phyloP scores from a whole-genome alignment of 2,329 filamentous ascomycete genomes.

The Diaporthe sp. region DNA sequence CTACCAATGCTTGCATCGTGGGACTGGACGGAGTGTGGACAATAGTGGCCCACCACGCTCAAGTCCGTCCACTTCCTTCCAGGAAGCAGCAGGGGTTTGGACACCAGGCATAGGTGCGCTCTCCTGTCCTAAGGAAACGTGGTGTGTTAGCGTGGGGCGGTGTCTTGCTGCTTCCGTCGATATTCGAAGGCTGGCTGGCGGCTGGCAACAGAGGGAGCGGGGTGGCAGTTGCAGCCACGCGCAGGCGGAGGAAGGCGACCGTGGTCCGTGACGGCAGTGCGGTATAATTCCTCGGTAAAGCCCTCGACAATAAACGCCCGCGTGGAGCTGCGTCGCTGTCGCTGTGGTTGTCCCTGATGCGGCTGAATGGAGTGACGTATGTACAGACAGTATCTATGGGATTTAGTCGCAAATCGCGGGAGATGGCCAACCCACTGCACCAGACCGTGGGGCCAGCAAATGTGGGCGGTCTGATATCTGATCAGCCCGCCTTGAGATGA shows the following conservation, averaged over 20 bases:
- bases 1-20: conserved; percentile 19
- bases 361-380: conserved; percentile 38
- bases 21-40: background rate
- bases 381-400: background rate
- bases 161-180: conserved; percentile 11
- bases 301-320: conserved; percentile 3
- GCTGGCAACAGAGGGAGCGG: background rate
- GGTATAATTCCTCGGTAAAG: conserved; percentile 10
- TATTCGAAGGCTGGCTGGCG: conserved; percentile 1
- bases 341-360: conserved; percentile 19
- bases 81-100: background rate
- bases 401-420: conserved; percentile 34
- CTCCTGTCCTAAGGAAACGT: background rate
- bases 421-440: conserved; percentile 25
- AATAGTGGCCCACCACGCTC: conserved; percentile 13
- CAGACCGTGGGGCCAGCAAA: background rate
- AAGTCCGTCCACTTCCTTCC: conserved; percentile 4
- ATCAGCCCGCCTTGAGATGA: conserved; percentile 8
- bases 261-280: conserved; percentile 8
- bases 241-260: background rate
- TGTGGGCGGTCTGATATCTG: conserved; percentile 28
- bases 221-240: background rate
- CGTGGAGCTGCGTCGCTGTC: conserved; percentile 2
- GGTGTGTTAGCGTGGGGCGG: background rate
- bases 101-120: background rate